phyloP scores from a whole-genome alignment of 148 eudicot species.

The Persicaria maculosa region DNA sequence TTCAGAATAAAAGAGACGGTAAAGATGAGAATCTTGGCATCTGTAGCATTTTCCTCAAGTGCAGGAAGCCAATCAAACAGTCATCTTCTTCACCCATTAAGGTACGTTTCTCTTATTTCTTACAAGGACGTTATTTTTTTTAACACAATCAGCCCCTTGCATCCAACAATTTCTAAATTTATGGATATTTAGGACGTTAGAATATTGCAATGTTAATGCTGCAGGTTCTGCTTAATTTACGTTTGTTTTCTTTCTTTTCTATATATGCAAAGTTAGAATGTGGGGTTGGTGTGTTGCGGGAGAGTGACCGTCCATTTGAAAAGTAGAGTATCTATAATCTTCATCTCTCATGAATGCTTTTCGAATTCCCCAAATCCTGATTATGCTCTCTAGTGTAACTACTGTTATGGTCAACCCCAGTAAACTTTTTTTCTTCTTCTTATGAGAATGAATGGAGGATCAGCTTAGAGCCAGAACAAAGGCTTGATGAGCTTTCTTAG shows the following conservation, averaged over 20 bases:
- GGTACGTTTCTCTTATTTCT: neutral
- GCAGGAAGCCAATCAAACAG: neutral
- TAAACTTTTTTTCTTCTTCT: neutral
- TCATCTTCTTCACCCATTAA: neutral
- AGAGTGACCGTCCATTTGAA: conserved; percentile 2
- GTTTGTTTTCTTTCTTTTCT: neutral
- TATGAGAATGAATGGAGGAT: neutral
- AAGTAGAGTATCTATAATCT: neutral
- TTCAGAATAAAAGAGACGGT: neutral
- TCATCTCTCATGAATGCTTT: neutral
- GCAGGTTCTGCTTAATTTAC: neutral
- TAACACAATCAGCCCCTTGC: too few species aligned
- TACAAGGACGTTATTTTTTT: too few species aligned
- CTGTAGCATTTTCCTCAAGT: neutral
- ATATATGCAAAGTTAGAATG: neutral
- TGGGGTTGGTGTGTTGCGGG: neutral
- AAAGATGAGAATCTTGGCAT: neutral
- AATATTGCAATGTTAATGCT: neutral
- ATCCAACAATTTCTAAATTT: too few species aligned
- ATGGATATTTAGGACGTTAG: neutral
- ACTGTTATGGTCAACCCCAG: conserved; percentile 6
- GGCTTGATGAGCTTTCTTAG: neutral
- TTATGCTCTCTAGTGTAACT: neutral
- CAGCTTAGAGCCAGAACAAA: neutral
- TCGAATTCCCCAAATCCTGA: neutral